Percentiles rank a stretch among this genome's conserved stretches.
phyloP scores from a whole-genome alignment of 345 rosid genomes.

The Cardamine resedifolia region DNA sequence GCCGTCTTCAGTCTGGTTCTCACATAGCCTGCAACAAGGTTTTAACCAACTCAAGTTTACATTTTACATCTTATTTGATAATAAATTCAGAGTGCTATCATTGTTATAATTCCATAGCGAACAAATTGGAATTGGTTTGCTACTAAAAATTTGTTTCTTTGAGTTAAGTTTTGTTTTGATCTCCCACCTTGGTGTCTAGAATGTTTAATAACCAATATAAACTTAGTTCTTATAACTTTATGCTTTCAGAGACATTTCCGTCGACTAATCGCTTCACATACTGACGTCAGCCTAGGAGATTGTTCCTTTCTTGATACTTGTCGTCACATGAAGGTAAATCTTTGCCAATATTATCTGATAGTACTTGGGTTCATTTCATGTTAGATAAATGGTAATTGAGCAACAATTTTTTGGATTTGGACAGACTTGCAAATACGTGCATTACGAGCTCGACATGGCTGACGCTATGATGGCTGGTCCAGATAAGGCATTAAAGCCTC shows the following conservation, averaged over 20 bases:
- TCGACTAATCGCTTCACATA: constrained; percentile 90
- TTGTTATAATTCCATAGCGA: not conserved
- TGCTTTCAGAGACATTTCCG: constrained; percentile 88
- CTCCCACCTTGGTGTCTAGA: not conserved
- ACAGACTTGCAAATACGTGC: constrained; percentile 98
- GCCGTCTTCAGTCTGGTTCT: constrained; percentile 79
- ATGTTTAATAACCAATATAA: not conserved
- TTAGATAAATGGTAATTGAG: not conserved
- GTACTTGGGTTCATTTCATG: not conserved
- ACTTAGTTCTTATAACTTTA: not conserved
- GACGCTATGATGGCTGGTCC: constrained; percentile 68
- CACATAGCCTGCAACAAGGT: constrained; percentile 94
- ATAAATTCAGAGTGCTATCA: not conserved
- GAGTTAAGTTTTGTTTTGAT: not conserved
- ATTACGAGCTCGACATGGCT: constrained; percentile 91
- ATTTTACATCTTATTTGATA: not conserved
- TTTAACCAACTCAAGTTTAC: constrained; percentile 15
- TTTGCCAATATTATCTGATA: not conserved
- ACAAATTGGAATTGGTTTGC: constrained; percentile 3
- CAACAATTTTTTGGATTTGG: constrained; percentile 13
- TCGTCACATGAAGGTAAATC: constrained; percentile 94
- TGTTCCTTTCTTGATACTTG: constrained; percentile 99
- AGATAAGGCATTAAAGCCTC: constrained; percentile 72
- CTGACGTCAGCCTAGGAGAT: constrained; percentile 89
- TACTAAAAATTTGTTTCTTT: not conserved